Percentiles rank a stretch among this genome's conserved stretches.
Evolutionary conservation across 768 basidiomycete genomes (phyloP).

Genomic region (Lentinula sp.): DNA sequence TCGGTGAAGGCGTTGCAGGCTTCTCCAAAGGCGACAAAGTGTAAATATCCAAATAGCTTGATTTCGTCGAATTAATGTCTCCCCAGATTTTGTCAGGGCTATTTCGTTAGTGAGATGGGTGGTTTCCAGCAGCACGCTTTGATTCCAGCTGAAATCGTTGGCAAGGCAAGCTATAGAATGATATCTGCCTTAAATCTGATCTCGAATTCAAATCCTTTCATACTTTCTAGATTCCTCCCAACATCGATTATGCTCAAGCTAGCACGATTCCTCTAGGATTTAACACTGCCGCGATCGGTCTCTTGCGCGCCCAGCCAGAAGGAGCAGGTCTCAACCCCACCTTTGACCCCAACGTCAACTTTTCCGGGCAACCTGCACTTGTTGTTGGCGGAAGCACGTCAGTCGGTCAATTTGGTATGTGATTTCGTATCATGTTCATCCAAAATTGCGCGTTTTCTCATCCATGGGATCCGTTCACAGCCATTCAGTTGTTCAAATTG

Average conservation of each 20-base stretch:
- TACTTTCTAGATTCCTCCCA: slow-evolving; percentile 38
- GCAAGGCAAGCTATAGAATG: slow-evolving; percentile 29
- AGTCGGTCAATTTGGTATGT: slow-evolving; percentile 43
- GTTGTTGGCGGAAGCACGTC: slow-evolving; percentile 44
- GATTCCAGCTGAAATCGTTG: slow-evolving; percentile 28
- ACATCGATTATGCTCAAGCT: slow-evolving; percentile 41
- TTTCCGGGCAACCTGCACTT: slow-evolving; percentile 36
- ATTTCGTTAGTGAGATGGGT: slow-evolving; percentile 28
- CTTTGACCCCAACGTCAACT: slow-evolving; percentile 30
- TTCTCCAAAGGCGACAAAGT: slow-evolving; percentile 50
- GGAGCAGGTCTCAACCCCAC: slow-evolving; percentile 36
- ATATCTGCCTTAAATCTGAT: slow-evolving; percentile 19
- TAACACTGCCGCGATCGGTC: slow-evolving; percentile 42
- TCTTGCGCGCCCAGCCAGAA: slow-evolving; percentile 32
- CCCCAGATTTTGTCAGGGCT: slow-evolving; percentile 33
- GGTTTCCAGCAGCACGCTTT: slow-evolving; percentile 42
- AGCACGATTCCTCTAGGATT: slow-evolving; percentile 42
- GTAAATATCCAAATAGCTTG: slow-evolving; percentile 23
- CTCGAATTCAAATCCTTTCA: slow-evolving; percentile 29
- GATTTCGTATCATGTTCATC: not conserved
- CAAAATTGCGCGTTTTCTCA: not conserved
- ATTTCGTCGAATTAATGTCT: not conserved
- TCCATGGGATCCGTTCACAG: not conserved
- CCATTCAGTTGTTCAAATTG: not conserved
- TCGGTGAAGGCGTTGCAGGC: slow-evolving; percentile 45